Percentiles rank a stretch among this genome's conserved stretches.
Evolutionary conservation across 768 basidiomycete genomes (phyloP).

Genomic region (Russula foetens): DNA sequence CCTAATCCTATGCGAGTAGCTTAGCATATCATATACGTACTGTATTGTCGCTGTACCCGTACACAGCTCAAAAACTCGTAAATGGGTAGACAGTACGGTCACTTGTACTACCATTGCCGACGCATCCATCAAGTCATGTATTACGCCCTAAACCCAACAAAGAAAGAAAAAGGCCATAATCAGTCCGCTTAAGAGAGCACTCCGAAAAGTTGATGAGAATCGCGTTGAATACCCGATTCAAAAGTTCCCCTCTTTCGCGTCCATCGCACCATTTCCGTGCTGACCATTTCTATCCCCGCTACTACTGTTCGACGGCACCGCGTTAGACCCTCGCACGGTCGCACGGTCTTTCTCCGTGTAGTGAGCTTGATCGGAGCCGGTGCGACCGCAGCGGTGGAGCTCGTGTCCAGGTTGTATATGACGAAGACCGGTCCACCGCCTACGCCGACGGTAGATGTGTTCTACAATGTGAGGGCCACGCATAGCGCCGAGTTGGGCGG

Average conservation of each 20-base stretch:
- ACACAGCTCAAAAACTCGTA: too few species aligned
- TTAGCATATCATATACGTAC: too few species aligned
- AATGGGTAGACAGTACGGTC: too few species aligned
- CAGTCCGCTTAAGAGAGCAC: neutral
- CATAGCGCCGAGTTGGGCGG: conserved; percentile 34
- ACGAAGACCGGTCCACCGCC: too few species aligned
- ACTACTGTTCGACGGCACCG: neutral
- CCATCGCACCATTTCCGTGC: too few species aligned
- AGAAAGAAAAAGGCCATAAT: too few species aligned
- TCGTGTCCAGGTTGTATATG: conserved; percentile 28
- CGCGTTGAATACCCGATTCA: neutral
- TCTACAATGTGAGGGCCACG: conserved; percentile 38
- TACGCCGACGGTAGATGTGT: conserved; percentile 31
- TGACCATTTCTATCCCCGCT: too few species aligned
- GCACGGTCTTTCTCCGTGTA: conserved; percentile 22
- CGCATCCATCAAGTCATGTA: too few species aligned
- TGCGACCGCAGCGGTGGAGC: conserved; percentile 23
- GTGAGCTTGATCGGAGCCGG: conserved; percentile 34
- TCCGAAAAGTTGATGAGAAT: neutral
- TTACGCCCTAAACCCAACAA: too few species aligned
- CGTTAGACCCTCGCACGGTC: neutral
- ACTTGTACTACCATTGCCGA: too few species aligned
- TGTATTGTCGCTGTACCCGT: too few species aligned
- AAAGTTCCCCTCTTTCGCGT: neutral
- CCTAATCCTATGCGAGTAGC: too few species aligned